Base-by-base conservation (phyloP, 2,329 filamentous ascomycete species). In the Truncatella angustata region DNA sequence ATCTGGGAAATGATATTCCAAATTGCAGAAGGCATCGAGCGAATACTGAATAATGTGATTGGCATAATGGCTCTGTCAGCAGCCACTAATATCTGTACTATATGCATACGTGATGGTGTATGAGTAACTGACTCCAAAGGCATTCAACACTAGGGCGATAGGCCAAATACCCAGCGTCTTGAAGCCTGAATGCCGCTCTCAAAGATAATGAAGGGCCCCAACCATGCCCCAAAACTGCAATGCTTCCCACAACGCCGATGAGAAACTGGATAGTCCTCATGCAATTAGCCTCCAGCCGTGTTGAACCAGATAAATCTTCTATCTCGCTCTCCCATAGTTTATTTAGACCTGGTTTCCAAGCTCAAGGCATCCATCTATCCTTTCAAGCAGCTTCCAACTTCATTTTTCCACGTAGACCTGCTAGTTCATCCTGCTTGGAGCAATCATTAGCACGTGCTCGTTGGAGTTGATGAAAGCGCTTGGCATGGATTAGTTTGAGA, bases 361-460 rank as follows among this genome's bases (percentile, higher is more conserved):
- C n/a, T n/a, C n/a, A n/a, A n/a, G 16, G 10, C 16, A 40, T 2
- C 4, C 20, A 24, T 24, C 18, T 14, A 12, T 9, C 26, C n/a
- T 14, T 45, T 21, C 49, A 55, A 26, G 47, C 43, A 14, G 55
- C 48, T 21, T 57, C 55, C 45, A 57, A 43, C 35, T 51, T 55
- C 26, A 53, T 40, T 45, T 56, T 58, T 34, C 54, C 53, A 7
- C 51, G 44, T 21, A 58, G 24, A 32, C 53, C 52, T 26, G 53
- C 35, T 23, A 55, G 28, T 36, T 57, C 55, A 40, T 57, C 55
- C 55, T 57, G 55, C 58, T 66, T 63, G 47, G n/a, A 49, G 39
- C 52, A 37, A 21, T 2, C 11, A 20, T 46, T 46, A 46, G 43
- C 23, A 46, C 30, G 28, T 16, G 20, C 28, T 35, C 30, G 26